A percentile compares a stretch with the other conserved stretches of the same genome.
Evolutionary conservation across 2,329 filamentous ascomycete genomes (phyloP).

Genomic region (Chaetomium globosum): DNA sequence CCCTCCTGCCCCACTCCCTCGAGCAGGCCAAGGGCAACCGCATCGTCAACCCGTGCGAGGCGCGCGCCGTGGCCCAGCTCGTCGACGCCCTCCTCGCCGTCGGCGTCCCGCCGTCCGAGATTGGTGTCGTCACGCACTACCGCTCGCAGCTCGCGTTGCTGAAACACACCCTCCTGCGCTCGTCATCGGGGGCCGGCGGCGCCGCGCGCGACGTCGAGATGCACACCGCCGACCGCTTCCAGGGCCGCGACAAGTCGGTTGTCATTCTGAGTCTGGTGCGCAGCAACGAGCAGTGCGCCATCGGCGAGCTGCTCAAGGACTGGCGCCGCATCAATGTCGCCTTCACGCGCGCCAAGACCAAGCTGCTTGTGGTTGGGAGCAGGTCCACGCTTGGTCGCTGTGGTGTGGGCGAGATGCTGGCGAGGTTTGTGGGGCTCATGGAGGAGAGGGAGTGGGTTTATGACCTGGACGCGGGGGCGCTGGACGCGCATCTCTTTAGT

Average conservation of each 20-base stretch:
- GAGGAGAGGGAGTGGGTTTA: conserved; percentile 78
- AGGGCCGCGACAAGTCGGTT: conserved; percentile 93
- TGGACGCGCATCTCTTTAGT: conserved; percentile 70
- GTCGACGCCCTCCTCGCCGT: conserved; percentile 75
- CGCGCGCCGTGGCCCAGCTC: conserved; percentile 73
- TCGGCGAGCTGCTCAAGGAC: conserved; percentile 90
- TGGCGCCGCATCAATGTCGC: conserved; percentile 95
- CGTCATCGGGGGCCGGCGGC: conserved; percentile 34
- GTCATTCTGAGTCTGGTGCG: conserved; percentile 85
- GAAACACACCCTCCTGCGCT: conserved; percentile 70
- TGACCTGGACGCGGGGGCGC: conserved; percentile 65
- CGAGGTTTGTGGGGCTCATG: conserved; percentile 75
- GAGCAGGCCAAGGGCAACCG: conserved; percentile 81
- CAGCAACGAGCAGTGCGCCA: conserved; percentile 76
- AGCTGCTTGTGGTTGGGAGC: conserved; percentile 86
- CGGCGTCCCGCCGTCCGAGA: conserved; percentile 73
- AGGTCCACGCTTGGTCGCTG: conserved; percentile 64
- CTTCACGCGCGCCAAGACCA: conserved; percentile 88
- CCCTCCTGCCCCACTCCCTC: conserved; percentile 65
- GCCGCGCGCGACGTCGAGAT: conserved; percentile 67
- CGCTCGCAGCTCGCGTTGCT: conserved; percentile 86
- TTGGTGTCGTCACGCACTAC: conserved; percentile 97
- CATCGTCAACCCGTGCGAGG: conserved; percentile 86
- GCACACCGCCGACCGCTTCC: conserved; percentile 96
- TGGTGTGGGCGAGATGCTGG: conserved; percentile 75